Percentiles rank a stretch among this genome's conserved stretches.
phyloP scores from a whole-genome alignment of 768 basidiomycete species.

The Mycena amicta region DNA sequence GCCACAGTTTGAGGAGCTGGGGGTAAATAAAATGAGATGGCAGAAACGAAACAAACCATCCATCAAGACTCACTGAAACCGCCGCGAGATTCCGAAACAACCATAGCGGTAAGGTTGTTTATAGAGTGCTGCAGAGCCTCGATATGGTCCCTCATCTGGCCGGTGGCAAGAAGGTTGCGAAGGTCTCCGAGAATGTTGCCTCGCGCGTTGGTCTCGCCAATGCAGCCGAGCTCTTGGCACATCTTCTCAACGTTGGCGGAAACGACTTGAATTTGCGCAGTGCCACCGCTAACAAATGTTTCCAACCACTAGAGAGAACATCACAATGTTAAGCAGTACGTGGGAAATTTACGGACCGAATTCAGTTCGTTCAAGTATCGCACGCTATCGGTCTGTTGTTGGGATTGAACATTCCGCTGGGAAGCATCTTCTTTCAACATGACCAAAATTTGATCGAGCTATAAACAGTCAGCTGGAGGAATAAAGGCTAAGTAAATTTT shows the following conservation, averaged over 20 bases:
- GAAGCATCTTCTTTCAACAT: slow-evolving; percentile 51
- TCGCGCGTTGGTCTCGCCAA: slow-evolving; percentile 12
- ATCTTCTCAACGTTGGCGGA: slow-evolving; percentile 63
- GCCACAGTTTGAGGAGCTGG: slow-evolving; percentile 61
- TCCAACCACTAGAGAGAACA: slow-evolving; percentile 69
- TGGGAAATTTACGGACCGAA: slow-evolving; percentile 42
- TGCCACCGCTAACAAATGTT: slow-evolving; percentile 76
- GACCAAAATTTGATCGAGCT: slow-evolving; percentile 49
- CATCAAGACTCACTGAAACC: slow-evolving; percentile 20
- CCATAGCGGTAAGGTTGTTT: slow-evolving; percentile 36
- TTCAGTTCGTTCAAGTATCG: slow-evolving; percentile 82
- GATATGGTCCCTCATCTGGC: slow-evolving; percentile 39
- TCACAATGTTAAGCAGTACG: neutral
- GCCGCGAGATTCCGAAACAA: slow-evolving; percentile 26
- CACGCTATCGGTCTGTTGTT: slow-evolving; percentile 73
- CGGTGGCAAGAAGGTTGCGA: slow-evolving; percentile 36
- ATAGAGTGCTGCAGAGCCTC: slow-evolving; percentile 43
- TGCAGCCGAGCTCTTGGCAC: slow-evolving; percentile 52
- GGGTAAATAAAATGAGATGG: slow-evolving; percentile 17
- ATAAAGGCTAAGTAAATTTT: neutral
- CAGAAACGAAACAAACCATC: neutral
- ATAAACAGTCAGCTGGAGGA: neutral
- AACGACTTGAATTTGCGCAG: slow-evolving; percentile 67
- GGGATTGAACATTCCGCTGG: slow-evolving; percentile 51
- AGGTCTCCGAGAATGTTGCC: slow-evolving; percentile 39